Percentiles rank a stretch among this genome's conserved stretches.
Conservation (phyloP, 2,329 filamentous ascomycete species). For the Incumbomyces lentus region DNA sequence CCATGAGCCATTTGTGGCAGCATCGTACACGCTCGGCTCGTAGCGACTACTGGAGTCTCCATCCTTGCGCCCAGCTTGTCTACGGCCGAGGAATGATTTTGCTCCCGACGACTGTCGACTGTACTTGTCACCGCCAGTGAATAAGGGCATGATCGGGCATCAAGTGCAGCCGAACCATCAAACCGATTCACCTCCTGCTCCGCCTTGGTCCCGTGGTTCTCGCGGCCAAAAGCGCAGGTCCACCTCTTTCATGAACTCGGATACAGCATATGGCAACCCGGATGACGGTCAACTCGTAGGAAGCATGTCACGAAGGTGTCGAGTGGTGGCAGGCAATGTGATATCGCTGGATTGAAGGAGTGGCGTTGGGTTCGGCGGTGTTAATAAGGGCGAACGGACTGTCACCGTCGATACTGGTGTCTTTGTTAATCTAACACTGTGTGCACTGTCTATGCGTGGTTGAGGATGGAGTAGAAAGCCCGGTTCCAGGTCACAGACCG, state of each 20-base stretch:
- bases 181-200: neutral
- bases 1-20: conserved; percentile 50
- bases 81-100: conserved; percentile 80
- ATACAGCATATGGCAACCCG: neutral
- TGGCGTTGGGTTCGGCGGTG: neutral
- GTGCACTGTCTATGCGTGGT: too few relatives aligned
- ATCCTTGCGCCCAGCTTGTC: conserved; percentile 62
- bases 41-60: conserved; percentile 46
- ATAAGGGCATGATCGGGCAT: conserved; percentile 34
- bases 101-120: conserved; percentile 70
- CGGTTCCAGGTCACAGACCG: neutral
- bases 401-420: neutral
- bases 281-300: neutral
- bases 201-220: neutral
- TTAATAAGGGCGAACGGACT: neutral
- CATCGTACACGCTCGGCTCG: conserved; percentile 27
- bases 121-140: conserved; percentile 62
- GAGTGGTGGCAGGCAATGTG: neutral
- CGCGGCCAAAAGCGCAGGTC: neutral
- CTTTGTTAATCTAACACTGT: too few relatives aligned
- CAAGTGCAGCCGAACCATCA: neutral
- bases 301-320: neutral
- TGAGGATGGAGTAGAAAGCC: too few relatives aligned
- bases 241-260: neutral
- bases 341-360: neutral